A percentile compares a stretch with the other conserved stretches of the same genome.
phyloP scores from a whole-genome alignment of 768 basidiomycete species.

The Lyophyllum decastes region DNA sequence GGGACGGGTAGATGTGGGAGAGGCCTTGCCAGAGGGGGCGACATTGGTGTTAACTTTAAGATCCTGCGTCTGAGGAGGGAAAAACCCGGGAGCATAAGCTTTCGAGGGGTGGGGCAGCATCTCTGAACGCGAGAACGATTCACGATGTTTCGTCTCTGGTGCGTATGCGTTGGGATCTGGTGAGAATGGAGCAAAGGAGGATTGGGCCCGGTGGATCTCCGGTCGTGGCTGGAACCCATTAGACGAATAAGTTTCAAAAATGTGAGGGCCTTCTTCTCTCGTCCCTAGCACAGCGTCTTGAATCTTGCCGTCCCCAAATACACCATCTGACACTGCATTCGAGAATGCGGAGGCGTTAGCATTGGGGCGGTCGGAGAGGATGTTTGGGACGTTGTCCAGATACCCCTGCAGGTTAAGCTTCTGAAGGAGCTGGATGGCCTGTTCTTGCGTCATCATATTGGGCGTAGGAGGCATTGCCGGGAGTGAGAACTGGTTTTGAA shows the following conservation, averaged over 20 bases:
- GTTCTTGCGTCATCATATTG: slow-evolving; percentile 55
- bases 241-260: slow-evolving; percentile 21
- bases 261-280: slow-evolving; percentile 18
- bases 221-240: slow-evolving; percentile 27
- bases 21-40: slow-evolving; percentile 33
- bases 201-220: slow-evolving; percentile 36
- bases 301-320: slow-evolving; percentile 17
- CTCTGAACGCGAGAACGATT: slow-evolving; percentile 39
- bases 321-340: not conserved
- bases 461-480: slow-evolving; percentile 21
- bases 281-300: slow-evolving; percentile 20
- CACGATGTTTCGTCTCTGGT: slow-evolving; percentile 36
- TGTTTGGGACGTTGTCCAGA: slow-evolving; percentile 23
- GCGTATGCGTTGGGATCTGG: slow-evolving; percentile 64
- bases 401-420: slow-evolving; percentile 49
- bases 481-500: slow-evolving; percentile 45
- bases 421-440: slow-evolving; percentile 62
- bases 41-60: slow-evolving; percentile 30
- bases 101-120: slow-evolving; percentile 49
- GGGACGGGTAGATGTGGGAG: slow-evolving; percentile 45
- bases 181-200: slow-evolving; percentile 76
- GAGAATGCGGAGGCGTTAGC: slow-evolving; percentile 8
- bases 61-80: slow-evolving; percentile 38
- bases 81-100: slow-evolving; percentile 54
- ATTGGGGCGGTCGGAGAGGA: slow-evolving; percentile 8